These are phyloP conservation scores for Ustilago tritici DNA, from an alignment of 1,284 basidiomycete genomes.

Conservation along the genomic window DNA sequence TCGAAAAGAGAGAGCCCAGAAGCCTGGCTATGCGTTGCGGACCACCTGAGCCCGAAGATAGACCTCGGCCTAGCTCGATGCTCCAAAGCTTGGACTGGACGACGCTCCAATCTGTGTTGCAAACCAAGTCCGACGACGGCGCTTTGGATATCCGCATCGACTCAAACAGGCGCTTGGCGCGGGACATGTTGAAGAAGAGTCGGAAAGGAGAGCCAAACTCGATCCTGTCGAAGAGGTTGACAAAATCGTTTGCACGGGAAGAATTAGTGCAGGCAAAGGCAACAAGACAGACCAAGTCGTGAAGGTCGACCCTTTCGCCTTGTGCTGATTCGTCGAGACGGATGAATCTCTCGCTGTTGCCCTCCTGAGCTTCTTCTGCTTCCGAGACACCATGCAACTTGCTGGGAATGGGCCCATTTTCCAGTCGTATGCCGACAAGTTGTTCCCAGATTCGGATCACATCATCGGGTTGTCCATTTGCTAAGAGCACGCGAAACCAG, in stretches of 20 bases:
- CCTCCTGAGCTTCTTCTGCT: not conserved
- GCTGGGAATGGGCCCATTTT: not conserved
- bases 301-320: constrained; percentile 33
- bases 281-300: constrained; percentile 53
- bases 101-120: constrained; percentile 6
- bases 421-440: constrained; percentile 21
- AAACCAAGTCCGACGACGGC: not conserved
- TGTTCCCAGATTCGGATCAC: constrained; percentile 33
- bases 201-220: constrained; percentile 57
- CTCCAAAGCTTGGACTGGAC: constrained; percentile 21
- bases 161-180: constrained; percentile 27
- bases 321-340: constrained; percentile 20
- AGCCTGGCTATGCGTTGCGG: constrained; percentile 55
- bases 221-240: constrained; percentile 42
- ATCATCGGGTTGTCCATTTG: constrained; percentile 14
- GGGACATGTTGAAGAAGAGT: constrained; percentile 47
- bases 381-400: not conserved
- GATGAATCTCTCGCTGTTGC: constrained; percentile 17
- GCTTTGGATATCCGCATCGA: not conserved
- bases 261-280: constrained; percentile 22
- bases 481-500: constrained; percentile 26
- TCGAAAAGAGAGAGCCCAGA: constrained; percentile 49
- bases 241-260: constrained; percentile 14
- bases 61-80: constrained; percentile 53
- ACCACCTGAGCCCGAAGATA: constrained; percentile 50